These are phyloP conservation scores for Silene coronaria DNA, from an alignment of 179 eudicot genomes.

Conservation along the genomic window DNA sequence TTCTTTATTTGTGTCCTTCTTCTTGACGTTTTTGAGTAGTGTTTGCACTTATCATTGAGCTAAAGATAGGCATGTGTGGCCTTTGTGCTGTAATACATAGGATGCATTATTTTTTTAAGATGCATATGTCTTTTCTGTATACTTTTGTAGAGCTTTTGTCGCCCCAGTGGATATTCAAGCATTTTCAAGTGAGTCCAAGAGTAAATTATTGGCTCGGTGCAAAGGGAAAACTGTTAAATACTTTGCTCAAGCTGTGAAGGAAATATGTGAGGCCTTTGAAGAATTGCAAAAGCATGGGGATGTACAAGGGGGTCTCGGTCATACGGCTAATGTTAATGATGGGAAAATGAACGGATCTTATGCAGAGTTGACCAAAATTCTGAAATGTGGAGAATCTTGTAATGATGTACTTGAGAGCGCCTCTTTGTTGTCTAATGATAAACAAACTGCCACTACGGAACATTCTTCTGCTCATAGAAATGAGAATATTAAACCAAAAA, in stretches of 20 bases:
- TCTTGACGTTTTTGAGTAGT: neutral
- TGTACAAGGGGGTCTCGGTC: slow-evolving; percentile 26
- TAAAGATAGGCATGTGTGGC: neutral
- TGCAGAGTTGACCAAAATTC: slow-evolving; percentile 20
- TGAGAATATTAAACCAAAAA: slow-evolving; percentile 7
- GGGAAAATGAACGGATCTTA: slow-evolving; percentile 34
- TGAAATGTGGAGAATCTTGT: slow-evolving; percentile 17
- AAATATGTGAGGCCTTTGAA: slow-evolving; percentile 79
- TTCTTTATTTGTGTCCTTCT: neutral
- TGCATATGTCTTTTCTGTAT: slow-evolving; percentile 15
- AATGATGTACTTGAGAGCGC: slow-evolving; percentile 22
- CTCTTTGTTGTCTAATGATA: slow-evolving; percentile 31
- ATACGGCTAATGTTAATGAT: slow-evolving; percentile 27
- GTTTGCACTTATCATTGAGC: neutral
- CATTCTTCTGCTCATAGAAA: slow-evolving; percentile 10
- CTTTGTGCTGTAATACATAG: neutral
- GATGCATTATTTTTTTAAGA: slow-evolving; percentile 9
- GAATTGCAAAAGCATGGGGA: slow-evolving; percentile 34
- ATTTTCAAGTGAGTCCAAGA: slow-evolving; percentile 72
- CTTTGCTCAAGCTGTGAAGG: slow-evolving; percentile 75
- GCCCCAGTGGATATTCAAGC: slow-evolving; percentile 79
- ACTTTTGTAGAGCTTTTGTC: slow-evolving; percentile 71
- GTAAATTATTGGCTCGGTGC: slow-evolving; percentile 56
- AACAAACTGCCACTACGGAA: slow-evolving; percentile 12
- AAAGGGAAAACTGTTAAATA: slow-evolving; percentile 67